These are phyloP conservation scores for Neurospora terricola DNA, from an alignment of 495 filamentous ascomycete species.

Conservation along the genomic window DNA sequence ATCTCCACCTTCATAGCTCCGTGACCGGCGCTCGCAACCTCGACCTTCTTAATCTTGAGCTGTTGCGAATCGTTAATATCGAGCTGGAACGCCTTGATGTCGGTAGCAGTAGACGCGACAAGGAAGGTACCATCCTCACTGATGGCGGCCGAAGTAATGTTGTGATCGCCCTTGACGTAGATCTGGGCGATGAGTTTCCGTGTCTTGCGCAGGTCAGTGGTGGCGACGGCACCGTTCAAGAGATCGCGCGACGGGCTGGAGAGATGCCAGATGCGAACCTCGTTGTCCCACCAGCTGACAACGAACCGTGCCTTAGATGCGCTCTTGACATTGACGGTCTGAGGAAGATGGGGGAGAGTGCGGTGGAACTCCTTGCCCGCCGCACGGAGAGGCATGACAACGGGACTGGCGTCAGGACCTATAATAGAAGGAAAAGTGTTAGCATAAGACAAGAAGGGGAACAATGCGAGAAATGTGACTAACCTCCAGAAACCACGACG, in stretches of 20 bases:
- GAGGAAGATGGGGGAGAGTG: conserved; percentile 68
- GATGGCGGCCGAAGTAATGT: conserved; percentile 72
- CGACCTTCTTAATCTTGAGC: conserved; percentile 26
- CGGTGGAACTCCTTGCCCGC: conserved; percentile 76
- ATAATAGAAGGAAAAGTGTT: conserved; percentile 15
- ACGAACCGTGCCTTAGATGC: conserved; percentile 61
- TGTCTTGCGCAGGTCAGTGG: conserved; percentile 29
- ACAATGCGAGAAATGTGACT: conserved; percentile 14
- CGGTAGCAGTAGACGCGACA: conserved; percentile 62
- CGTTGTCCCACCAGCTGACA: conserved; percentile 88
- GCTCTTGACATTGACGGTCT: conserved; percentile 58
- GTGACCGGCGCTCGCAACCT: conserved; percentile 13
- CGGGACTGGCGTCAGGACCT: conserved; percentile 79
- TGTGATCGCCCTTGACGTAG: conserved; percentile 72
- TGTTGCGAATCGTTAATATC: conserved; percentile 25
- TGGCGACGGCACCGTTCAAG: conserved; percentile 28
- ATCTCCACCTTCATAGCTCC: conserved; percentile 73
- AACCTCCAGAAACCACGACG: conserved; percentile 86
- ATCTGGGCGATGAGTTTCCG: conserved; percentile 60
- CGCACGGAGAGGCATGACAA: conserved; percentile 68
- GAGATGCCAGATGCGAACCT: conserved; percentile 76
- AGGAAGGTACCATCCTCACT: conserved; percentile 65
- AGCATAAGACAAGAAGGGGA: conserved; percentile 8
- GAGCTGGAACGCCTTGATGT: conserved; percentile 72
- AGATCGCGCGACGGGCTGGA: conserved; percentile 37